phyloP scores from a whole-genome alignment of 345 rosid species.

The Moricandia arvensis region DNA sequence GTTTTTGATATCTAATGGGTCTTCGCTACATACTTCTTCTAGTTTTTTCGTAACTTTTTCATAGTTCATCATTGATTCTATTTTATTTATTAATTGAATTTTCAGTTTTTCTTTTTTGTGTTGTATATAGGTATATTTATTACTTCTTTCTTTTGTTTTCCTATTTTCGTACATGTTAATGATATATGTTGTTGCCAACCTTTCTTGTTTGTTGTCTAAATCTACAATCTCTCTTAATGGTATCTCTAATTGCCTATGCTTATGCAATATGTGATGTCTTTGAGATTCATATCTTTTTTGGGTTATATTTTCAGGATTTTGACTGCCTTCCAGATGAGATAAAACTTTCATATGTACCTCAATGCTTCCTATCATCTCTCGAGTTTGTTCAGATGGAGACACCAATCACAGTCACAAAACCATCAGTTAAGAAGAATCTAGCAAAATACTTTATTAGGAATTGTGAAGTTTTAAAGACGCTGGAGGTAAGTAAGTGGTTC shows the following conservation, averaged over 20 bases:
- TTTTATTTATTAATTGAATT: too few relatives aligned
- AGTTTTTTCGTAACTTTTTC: too few relatives aligned
- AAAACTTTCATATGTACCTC: neutral
- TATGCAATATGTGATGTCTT: neutral
- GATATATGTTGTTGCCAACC: neutral
- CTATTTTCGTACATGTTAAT: too few relatives aligned
- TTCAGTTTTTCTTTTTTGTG: too few relatives aligned
- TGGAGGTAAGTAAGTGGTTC: neutral
- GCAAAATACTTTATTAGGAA: neutral
- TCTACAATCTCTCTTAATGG: neutral
- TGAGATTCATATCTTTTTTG: neutral
- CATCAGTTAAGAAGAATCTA: neutral
- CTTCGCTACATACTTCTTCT: too few relatives aligned
- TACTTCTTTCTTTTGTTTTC: too few relatives aligned
- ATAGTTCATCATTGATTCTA: too few relatives aligned
- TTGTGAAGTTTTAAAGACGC: neutral
- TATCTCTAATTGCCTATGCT: neutral
- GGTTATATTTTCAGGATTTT: neutral
- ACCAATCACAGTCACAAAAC: neutral
- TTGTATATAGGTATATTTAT: too few relatives aligned
- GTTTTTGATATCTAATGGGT: too few relatives aligned
- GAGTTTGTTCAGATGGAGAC: neutral
- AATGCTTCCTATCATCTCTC: neutral
- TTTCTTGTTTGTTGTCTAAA: neutral
- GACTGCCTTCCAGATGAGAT: neutral